phyloP scores from a whole-genome alignment of 1,284 basidiomycete genomes.

The Trichosporon coremiiforme region DNA sequence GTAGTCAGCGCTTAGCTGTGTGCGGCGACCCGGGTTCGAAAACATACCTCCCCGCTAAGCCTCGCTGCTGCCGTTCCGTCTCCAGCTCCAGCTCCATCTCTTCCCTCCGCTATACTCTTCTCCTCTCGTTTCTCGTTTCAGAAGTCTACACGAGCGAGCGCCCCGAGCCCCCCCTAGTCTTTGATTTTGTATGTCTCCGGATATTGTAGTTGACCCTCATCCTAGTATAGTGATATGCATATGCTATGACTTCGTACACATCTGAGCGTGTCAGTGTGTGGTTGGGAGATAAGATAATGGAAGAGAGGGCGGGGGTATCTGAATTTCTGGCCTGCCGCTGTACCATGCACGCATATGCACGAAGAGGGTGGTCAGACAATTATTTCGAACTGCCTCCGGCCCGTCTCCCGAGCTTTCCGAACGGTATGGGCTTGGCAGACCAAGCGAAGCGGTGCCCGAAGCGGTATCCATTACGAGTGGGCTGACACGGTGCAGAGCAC shows the following conservation, averaged over 20 bases:
- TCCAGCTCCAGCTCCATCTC: neutral
- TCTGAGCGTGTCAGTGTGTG: neutral
- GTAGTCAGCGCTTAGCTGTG: slow-evolving; percentile 2
- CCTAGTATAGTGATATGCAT: slow-evolving; percentile 14
- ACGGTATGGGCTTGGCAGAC: neutral
- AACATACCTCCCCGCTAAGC: neutral
- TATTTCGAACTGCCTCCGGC: neutral
- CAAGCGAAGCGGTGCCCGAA: neutral
- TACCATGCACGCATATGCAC: too few species aligned
- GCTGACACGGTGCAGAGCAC: neutral
- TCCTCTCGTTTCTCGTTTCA: slow-evolving; percentile 5
- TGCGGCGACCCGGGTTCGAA: slow-evolving; percentile 9
- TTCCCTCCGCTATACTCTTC: too few species aligned
- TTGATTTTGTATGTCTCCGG: slow-evolving; percentile 18
- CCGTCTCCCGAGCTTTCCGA: neutral
- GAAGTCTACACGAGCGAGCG: slow-evolving; percentile 2
- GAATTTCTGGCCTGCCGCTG: neutral
- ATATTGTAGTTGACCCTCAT: slow-evolving; percentile 10
- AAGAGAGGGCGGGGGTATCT: neutral
- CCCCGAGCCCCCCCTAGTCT: neutral
- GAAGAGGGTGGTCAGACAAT: neutral
- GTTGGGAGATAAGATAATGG: slow-evolving; percentile 5
- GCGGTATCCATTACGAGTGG: neutral
- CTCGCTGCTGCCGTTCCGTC: neutral
- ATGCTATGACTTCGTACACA: neutral